Conservation (phyloP, 129 eudicot genomes). For the Pulicaria dysenterica region DNA sequence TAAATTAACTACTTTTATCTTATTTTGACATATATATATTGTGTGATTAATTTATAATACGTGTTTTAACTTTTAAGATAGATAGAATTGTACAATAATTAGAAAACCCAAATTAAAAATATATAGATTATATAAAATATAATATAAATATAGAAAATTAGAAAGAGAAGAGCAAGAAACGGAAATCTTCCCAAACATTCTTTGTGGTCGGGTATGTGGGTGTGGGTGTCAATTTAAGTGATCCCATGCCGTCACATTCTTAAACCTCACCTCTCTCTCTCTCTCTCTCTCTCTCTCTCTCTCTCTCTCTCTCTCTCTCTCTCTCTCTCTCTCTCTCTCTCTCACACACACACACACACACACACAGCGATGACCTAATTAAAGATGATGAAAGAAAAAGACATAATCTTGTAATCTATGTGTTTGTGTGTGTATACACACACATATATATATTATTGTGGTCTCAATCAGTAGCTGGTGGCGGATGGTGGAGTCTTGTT, state of each 20-base stretch:
- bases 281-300: conserved; percentile 27
- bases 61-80: neutral
- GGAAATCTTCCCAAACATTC: conserved; percentile 39
- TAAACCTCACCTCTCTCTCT: conserved; percentile 29
- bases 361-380: conserved; percentile 19
- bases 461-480: conserved; percentile 72
- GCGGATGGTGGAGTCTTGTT: conserved; percentile 35
- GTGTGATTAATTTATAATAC: neutral
- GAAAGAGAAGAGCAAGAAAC: conserved; percentile 18
- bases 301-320: too few relatives aligned
- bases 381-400: conserved; percentile 15
- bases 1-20: too few relatives aligned
- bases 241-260: conserved; percentile 49
- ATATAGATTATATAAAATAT: neutral
- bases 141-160: neutral
- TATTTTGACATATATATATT: too few relatives aligned
- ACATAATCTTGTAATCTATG: neutral
- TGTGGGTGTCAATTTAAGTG: conserved; percentile 31
- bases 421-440: neutral
- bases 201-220: conserved; percentile 38
- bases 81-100: neutral
- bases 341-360: conserved; percentile 20
- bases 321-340: conserved; percentile 18
- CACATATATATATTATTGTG: conserved; percentile 9
- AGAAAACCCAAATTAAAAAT: neutral